These are phyloP conservation scores for Hypoxylon rickii DNA, from an alignment of 495 filamentous ascomycete genomes.

Conservation along the genomic window DNA sequence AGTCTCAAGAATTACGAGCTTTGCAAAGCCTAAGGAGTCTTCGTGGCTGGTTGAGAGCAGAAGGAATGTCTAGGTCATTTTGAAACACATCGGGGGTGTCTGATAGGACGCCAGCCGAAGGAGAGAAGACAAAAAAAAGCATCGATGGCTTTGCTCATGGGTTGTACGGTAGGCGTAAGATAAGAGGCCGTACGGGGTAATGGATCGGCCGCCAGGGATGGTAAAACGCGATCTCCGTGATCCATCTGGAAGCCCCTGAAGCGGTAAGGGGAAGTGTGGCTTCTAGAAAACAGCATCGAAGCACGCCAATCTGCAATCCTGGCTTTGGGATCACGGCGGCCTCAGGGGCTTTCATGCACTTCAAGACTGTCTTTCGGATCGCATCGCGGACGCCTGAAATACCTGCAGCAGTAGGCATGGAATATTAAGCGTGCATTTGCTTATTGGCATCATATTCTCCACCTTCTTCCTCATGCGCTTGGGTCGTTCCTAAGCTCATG, in stretches of 20 bases:
- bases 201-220: slow-evolving; percentile 28
- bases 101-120: background rate
- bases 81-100: background rate
- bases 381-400: slow-evolving; percentile 12
- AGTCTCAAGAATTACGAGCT: background rate
- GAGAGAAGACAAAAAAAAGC: slow-evolving; percentile 2
- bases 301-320: slow-evolving; percentile 10
- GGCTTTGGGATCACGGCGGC: slow-evolving; percentile 9
- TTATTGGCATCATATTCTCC: slow-evolving; percentile 21
- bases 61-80: background rate
- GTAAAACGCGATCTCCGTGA: slow-evolving; percentile 29
- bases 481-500: slow-evolving; percentile 17
- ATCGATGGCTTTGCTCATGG: slow-evolving; percentile 10
- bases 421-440: slow-evolving; percentile 14
- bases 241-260: slow-evolving; percentile 21
- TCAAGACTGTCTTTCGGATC: slow-evolving; percentile 22
- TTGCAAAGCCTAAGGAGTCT: background rate
- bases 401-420: slow-evolving; percentile 11
- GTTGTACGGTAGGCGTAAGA: slow-evolving; percentile 9
- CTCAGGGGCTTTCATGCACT: slow-evolving; percentile 17
- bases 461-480: slow-evolving; percentile 18
- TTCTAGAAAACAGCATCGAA: slow-evolving; percentile 33
- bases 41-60: background rate
- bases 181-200: slow-evolving; percentile 14
- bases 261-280: slow-evolving; percentile 4